Conservation (phyloP, 495 filamentous ascomycete genomes). For the Neohortaea acidophila region DNA sequence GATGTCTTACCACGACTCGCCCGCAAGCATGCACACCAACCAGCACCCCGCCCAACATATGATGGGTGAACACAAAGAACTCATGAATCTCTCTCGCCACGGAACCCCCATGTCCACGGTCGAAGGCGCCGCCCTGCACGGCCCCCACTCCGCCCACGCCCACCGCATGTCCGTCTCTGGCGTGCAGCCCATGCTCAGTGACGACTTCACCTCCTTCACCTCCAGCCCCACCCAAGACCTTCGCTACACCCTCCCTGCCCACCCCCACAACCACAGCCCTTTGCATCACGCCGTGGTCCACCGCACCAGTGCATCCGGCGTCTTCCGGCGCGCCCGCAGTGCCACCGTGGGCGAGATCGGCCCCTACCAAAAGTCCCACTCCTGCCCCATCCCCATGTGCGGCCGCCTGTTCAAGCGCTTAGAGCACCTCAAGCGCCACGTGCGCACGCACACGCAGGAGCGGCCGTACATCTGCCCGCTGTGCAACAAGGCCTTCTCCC, state of each 20-base stretch:
- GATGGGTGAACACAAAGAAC: constrained; percentile 52
- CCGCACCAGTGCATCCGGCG: constrained; percentile 47
- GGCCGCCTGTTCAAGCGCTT: constrained; percentile 95
- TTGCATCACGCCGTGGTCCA: constrained; percentile 47
- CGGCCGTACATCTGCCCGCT: constrained; percentile 92
- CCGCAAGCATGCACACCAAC: constrained; percentile 38
- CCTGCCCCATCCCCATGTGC: constrained; percentile 96
- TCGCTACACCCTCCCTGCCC: no score
- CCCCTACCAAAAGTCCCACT: constrained; percentile 94
- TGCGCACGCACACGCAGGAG: constrained; percentile 98
- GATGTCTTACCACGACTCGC: constrained; percentile 43
- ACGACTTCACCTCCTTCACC: constrained; percentile 56
- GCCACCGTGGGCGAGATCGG: constrained; percentile 93
- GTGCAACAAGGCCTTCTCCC: constrained; percentile 96
- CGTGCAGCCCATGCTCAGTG: constrained; percentile 30
- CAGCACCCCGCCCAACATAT: constrained; percentile 36
- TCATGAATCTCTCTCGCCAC: constrained; percentile 72
- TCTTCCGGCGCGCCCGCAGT: constrained; percentile 78
- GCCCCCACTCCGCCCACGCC: not conserved
- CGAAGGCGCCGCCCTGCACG: constrained; percentile 32
- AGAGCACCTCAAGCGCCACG: constrained; percentile 98
- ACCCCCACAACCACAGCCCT: constrained; percentile 21
- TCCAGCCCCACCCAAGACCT: constrained; percentile 30
- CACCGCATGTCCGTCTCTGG: constrained; percentile 1
- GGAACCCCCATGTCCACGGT: constrained; percentile 71